These are phyloP conservation scores for Tulasnella calospora DNA, from an alignment of 768 basidiomycete genomes.

Conservation along the genomic window DNA sequence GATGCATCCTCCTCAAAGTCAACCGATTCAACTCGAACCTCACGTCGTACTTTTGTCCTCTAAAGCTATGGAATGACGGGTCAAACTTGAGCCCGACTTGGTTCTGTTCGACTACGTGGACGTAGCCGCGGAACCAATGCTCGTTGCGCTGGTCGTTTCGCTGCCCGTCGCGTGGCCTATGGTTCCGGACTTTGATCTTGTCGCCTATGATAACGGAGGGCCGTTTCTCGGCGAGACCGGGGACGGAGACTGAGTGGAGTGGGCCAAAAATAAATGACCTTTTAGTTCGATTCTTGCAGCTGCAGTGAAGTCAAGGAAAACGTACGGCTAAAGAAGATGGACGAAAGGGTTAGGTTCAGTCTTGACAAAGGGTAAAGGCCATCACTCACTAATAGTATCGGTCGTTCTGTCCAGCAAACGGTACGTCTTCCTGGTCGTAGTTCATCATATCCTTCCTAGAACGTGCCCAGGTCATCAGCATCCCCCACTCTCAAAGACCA, in stretches of 20 bases:
- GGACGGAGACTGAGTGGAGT: constrained; percentile 44
- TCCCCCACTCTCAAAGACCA: neutral
- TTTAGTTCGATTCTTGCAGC: neutral
- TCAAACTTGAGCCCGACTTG: constrained; percentile 49
- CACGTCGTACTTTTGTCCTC: constrained; percentile 47
- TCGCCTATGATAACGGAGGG: constrained; percentile 56
- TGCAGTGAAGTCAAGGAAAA: neutral
- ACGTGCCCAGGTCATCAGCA: neutral
- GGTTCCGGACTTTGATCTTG: constrained; percentile 38
- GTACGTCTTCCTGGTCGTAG: neutral
- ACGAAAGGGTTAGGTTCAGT: neutral
- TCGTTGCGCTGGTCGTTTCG: constrained; percentile 24
- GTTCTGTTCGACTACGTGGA: constrained; percentile 45
- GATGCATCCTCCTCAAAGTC: constrained; percentile 52
- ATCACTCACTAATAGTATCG: constrained; percentile 1
- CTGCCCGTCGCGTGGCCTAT: constrained; percentile 30
- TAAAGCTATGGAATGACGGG: constrained; percentile 40
- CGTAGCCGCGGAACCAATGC: constrained; percentile 42
- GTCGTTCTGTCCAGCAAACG: neutral
- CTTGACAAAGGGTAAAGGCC: no score
- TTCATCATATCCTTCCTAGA: constrained; percentile 10
- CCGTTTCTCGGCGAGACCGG: constrained; percentile 54
- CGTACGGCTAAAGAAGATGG: neutral
- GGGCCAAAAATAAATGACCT: neutral
- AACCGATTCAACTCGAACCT: constrained; percentile 54